Percentiles rank a stretch among this genome's conserved stretches.
Conservation (phyloP, 805 yeast species). For the Ogataea haglerorum region DNA sequence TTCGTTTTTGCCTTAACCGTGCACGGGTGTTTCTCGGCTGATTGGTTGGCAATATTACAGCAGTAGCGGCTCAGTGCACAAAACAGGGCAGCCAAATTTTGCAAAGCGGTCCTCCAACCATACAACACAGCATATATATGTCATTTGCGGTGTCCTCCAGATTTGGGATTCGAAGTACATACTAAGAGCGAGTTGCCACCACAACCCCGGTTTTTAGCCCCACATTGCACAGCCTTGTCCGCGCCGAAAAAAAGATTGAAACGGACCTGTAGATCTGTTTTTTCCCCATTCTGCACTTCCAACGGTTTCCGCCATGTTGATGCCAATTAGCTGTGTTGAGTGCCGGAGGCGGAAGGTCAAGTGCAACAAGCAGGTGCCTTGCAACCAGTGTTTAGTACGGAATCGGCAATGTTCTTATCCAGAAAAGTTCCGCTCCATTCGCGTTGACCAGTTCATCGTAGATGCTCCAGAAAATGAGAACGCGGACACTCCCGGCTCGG, state of each 20-base stretch:
- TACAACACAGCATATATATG: no score
- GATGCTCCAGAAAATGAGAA: conserved; percentile 3
- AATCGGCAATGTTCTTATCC: conserved; percentile 43
- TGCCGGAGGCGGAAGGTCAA: conserved; percentile 36
- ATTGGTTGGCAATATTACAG: neutral
- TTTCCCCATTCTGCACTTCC: neutral
- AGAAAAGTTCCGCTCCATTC: conserved; percentile 43
- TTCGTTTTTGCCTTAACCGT: neutral
- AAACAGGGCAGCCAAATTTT: no score
- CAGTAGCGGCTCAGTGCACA: no score
- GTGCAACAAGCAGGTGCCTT: conserved; percentile 38
- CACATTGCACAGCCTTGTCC: conserved; percentile 8
- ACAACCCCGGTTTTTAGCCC: conserved; percentile 7
- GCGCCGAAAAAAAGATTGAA: neutral
- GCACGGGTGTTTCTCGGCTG: neutral
- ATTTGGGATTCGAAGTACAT: no score
- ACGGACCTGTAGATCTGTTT: conserved; percentile 1
- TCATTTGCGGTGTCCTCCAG: no score
- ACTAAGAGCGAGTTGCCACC: neutral
- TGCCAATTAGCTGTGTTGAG: conserved; percentile 34
- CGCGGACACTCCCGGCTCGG: neutral
- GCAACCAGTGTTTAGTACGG: conserved; percentile 42
- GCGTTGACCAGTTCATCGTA: conserved; percentile 24
- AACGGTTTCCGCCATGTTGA: conserved; percentile 19
- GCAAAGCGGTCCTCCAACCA: no score